These are phyloP conservation scores for Fusarium sp. DNA, from an alignment of 2,329 filamentous ascomycete genomes.

Conservation along the genomic window DNA sequence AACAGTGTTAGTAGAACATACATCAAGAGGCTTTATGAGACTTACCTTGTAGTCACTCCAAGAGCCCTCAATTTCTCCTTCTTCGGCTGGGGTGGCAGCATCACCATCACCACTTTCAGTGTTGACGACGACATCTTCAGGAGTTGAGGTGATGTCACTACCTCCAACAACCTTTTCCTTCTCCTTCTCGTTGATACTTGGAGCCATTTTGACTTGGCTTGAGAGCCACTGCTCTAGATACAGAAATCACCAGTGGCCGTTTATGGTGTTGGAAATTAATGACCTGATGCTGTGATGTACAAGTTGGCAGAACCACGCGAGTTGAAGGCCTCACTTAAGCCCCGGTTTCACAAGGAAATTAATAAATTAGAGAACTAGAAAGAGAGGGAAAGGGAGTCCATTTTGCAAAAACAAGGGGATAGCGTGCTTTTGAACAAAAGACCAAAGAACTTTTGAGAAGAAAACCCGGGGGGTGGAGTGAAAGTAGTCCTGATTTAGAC, in stretches of 20 bases:
- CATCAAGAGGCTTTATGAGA: not conserved
- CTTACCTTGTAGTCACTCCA: slow-evolving; percentile 45
- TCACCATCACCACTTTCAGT: slow-evolving; percentile 14
- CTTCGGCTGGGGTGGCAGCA: slow-evolving; percentile 16
- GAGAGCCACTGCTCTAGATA: not conserved
- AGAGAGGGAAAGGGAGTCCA: not conserved
- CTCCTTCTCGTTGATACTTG: slow-evolving; percentile 32
- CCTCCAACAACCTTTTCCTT: slow-evolving; percentile 28
- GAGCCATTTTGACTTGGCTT: slow-evolving; percentile 22
- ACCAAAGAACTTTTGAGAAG: slow-evolving; percentile 22
- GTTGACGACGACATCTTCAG: slow-evolving; percentile 19
- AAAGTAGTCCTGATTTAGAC: slow-evolving; percentile 23
- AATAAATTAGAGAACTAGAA: not conserved
- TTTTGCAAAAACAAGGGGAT: slow-evolving; percentile 13
- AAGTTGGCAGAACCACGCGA: not conserved
- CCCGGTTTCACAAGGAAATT: not conserved
- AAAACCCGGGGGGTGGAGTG: slow-evolving; percentile 34
- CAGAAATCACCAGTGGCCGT: not conserved
- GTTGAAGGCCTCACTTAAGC: slow-evolving; percentile 10
- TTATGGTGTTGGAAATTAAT: not conserved
- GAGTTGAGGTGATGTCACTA: slow-evolving; percentile 14
- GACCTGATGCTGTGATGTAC: not conserved
- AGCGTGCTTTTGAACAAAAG: slow-evolving; percentile 32
- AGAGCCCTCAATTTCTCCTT: slow-evolving; percentile 36
- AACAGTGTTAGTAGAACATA: slow-evolving; percentile 13